A percentile compares a stretch with the other conserved stretches of the same genome.
These are phyloP conservation scores for Dothideomycetes sp. DNA, from an alignment of 2,329 filamentous ascomycete genomes.

Conservation along the genomic window DNA sequence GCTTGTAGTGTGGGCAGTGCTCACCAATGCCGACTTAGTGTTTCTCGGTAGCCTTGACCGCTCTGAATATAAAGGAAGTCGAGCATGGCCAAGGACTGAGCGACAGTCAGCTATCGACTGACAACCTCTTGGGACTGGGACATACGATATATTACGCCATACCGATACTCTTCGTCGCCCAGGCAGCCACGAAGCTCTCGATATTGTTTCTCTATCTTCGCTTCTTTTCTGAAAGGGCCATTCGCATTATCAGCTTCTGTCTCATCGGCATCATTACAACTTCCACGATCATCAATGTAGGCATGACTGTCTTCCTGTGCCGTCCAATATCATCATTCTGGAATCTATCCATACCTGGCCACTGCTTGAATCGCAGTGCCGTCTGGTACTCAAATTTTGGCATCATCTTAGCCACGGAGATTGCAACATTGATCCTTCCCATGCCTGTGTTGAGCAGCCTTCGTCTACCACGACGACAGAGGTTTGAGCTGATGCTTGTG, in stretches of 20 bases:
- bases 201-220: not conserved
- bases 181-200: not conserved
- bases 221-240: not conserved
- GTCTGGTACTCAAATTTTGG: slow-evolving; percentile 21
- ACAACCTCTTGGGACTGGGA: not conserved
- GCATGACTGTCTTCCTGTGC: slow-evolving; percentile 17
- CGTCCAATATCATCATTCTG: slow-evolving; percentile 20
- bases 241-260: not conserved
- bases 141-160: not conserved
- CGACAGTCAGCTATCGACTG: not conserved
- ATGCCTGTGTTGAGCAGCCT: slow-evolving; percentile 20
- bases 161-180: not conserved
- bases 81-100: not conserved
- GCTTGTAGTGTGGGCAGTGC: not conserved
- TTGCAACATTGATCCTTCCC: slow-evolving; percentile 20
- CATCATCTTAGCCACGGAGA: slow-evolving; percentile 23
- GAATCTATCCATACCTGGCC: slow-evolving; percentile 9
- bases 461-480: slow-evolving; percentile 19
- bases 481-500: slow-evolving; percentile 19
- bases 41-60: not conserved
- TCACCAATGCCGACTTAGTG: not conserved
- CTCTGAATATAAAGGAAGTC: not conserved
- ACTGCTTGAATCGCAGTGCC: slow-evolving; percentile 16
- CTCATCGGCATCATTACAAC: not conserved
- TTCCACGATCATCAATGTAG: not conserved